Conservation (phyloP, 192 early-diverging fungal genomes). For the Paraglomus brasilianum region DNA sequence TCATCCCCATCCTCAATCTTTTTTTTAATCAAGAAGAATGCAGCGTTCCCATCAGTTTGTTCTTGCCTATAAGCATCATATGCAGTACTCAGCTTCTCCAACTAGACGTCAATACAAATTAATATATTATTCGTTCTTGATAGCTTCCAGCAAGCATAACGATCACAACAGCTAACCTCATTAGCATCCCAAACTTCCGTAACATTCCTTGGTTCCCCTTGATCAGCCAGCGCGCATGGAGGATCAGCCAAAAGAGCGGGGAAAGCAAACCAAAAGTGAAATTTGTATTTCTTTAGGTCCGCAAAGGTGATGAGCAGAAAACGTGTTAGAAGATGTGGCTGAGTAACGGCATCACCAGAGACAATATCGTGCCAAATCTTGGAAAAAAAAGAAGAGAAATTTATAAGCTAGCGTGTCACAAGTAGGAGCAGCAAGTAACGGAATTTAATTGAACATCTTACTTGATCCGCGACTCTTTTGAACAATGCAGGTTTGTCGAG, state of each 20-base stretch:
- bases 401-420: background rate
- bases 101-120: background rate
- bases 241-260: constrained; percentile 77
- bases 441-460: constrained; percentile 28
- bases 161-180: constrained; percentile 24
- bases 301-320: constrained; percentile 91
- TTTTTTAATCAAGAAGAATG: constrained; percentile 40
- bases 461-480: constrained; percentile 54
- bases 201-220: constrained; percentile 13
- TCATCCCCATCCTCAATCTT: background rate
- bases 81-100: background rate
- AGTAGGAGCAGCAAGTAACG: background rate
- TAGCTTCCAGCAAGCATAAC: background rate
- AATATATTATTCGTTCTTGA: background rate
- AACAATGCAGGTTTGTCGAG: constrained; percentile 76
- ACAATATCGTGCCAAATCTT: constrained; percentile 73
- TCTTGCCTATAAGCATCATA: constrained; percentile 19
- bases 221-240: constrained; percentile 49
- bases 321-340: constrained; percentile 65
- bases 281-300: constrained; percentile 94
- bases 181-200: constrained; percentile 20
- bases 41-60: constrained; percentile 31
- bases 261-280: constrained; percentile 94
- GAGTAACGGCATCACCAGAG: constrained; percentile 58
- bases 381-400: constrained; percentile 29